A percentile compares a stretch with the other conserved stretches of the same genome.
These are phyloP conservation scores for Vanrija humicola DNA, from an alignment of 1,284 basidiomycete species.

Conservation along the genomic window DNA sequence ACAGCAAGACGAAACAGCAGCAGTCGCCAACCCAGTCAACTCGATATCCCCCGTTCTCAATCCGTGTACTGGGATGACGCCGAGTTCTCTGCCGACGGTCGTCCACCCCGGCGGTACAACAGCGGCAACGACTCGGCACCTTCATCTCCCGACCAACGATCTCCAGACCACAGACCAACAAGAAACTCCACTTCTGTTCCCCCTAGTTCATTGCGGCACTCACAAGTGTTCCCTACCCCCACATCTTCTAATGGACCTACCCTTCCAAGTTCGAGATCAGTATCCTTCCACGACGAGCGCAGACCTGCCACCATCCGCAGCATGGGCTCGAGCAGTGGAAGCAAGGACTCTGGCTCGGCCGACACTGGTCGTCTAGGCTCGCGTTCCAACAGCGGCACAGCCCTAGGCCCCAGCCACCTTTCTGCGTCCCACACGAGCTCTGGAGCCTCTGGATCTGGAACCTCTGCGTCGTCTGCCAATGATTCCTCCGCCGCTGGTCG, in stretches of 20 bases:
- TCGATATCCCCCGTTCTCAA: conserved; percentile 28
- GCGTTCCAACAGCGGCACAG: conserved; percentile 13
- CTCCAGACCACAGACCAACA: conserved; percentile 12
- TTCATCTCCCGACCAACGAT: neutral
- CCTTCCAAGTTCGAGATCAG: conserved; percentile 11
- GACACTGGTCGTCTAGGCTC: conserved; percentile 1
- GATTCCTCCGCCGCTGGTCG: neutral
- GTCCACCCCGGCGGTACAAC: neutral
- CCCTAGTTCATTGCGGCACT: conserved; percentile 10
- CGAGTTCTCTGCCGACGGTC: conserved; percentile 19
- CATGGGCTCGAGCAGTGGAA: conserved; percentile 15
- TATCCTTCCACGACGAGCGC: conserved; percentile 17
- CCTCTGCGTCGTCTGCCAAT: conserved; percentile 8
- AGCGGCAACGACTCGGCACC: neutral
- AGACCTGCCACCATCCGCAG: conserved; percentile 9
- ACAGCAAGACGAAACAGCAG: neutral
- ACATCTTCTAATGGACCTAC: neutral
- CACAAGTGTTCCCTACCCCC: conserved; percentile 15
- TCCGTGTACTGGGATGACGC: conserved; percentile 47
- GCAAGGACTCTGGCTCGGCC: conserved; percentile 5
- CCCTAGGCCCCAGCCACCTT: conserved; percentile 6
- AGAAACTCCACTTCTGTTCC: too few relatives aligned
- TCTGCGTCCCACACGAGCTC: conserved; percentile 1
- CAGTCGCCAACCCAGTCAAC: too few relatives aligned
- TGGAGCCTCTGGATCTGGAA: conserved; percentile 9